Evolutionary conservation across 805 yeast genomes (phyloP).

Genomic region (Candida manassasensis): DNA sequence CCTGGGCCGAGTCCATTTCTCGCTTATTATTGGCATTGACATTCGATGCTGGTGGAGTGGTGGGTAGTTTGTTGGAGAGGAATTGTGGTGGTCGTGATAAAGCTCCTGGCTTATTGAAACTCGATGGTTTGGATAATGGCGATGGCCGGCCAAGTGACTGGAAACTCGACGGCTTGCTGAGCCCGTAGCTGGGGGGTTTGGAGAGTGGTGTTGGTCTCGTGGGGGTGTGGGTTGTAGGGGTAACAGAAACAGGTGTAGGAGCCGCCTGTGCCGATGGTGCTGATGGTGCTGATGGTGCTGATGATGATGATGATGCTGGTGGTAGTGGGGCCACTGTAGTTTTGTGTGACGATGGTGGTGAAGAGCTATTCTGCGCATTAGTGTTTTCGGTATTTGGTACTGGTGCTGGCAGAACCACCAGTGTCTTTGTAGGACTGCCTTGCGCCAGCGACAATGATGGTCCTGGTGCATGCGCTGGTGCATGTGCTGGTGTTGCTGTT

Average conservation of each 20-base stretch:
- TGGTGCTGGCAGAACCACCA: too few relatives aligned
- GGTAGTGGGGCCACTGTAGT: slow-evolving; percentile 1
- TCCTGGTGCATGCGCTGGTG: too few relatives aligned
- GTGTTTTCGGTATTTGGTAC: too few relatives aligned
- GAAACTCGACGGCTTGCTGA: slow-evolving; percentile 22
- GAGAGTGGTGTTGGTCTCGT: slow-evolving; percentile 7
- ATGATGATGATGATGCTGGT: slow-evolving; percentile 2
- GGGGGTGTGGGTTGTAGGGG: neutral
- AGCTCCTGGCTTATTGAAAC: slow-evolving; percentile 28
- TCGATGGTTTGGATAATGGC: slow-evolving; percentile 19
- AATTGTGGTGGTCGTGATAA: slow-evolving; percentile 36
- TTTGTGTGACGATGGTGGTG: too few relatives aligned
- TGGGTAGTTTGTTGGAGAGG: slow-evolving; percentile 28
- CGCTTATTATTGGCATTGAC: slow-evolving; percentile 6
- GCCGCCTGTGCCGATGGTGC: neutral
- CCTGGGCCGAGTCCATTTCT: slow-evolving; percentile 6
- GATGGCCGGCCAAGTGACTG: slow-evolving; percentile 24
- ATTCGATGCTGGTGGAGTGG: slow-evolving; percentile 1
- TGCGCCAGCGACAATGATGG: too few relatives aligned
- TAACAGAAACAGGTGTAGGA: neutral
- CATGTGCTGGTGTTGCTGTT: neutral
- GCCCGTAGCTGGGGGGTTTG: slow-evolving; percentile 23
- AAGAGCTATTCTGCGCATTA: too few relatives aligned
- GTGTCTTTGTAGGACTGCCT: too few relatives aligned
- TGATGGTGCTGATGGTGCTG: slow-evolving; percentile 2